A percentile compares a stretch with the other conserved stretches of the same genome.
phyloP scores from a whole-genome alignment of 2,329 filamentous ascomycete species.

The Pestalotiopsis sp. region DNA sequence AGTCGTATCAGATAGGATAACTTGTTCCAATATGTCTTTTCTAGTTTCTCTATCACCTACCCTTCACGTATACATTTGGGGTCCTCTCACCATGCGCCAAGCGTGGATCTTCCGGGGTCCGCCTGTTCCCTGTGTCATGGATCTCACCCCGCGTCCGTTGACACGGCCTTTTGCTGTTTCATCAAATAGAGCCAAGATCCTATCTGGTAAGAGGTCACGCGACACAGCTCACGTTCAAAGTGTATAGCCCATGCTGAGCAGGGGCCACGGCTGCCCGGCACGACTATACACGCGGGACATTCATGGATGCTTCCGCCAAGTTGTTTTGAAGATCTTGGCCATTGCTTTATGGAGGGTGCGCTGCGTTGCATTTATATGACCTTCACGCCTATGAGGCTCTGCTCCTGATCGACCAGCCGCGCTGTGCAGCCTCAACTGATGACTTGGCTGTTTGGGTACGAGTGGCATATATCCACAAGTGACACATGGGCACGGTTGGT shows the following conservation, averaged over 20 bases:
- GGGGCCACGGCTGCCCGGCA: not conserved
- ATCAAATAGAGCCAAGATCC: not conserved
- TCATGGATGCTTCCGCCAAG: not conserved
- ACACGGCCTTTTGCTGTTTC: not conserved
- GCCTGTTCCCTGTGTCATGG: not conserved
- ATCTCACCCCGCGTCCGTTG: not conserved
- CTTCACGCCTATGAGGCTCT: not conserved
- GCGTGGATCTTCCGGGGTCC: not conserved
- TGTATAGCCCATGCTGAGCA: not conserved
- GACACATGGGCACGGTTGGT: not conserved
- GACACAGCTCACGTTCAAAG: not conserved
- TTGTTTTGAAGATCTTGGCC: not conserved
- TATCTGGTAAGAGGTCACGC: not conserved
- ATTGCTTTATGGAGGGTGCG: not conserved
- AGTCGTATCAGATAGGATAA: no score
- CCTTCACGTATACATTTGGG: no score
- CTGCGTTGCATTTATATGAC: not conserved
- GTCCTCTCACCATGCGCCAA: no score
- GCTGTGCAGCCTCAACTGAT: not conserved
- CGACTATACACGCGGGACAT: not conserved
- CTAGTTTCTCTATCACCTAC: no score
- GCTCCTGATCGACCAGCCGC: not conserved
- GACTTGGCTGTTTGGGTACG: not conserved
- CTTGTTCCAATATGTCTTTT: no score
- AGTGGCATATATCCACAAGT: not conserved